Percentiles rank a stretch among this genome's conserved stretches.
Evolutionary conservation across 257 asterid genomes (phyloP).

Genomic region (Scutellaria galericulata): DNA sequence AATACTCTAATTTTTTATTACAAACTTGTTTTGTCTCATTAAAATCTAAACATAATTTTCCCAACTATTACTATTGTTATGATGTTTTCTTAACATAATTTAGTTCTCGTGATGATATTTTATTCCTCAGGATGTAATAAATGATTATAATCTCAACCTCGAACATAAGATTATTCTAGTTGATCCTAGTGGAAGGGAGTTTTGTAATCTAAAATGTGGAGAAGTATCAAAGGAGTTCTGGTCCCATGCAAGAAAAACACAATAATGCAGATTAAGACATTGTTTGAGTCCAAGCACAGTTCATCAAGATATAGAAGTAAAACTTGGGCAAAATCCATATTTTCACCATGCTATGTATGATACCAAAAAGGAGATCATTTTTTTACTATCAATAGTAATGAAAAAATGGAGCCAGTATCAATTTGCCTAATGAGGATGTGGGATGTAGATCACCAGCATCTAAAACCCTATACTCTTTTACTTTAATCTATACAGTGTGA

Average conservation of each 20-base stretch:
- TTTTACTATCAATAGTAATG: constrained; percentile 1
- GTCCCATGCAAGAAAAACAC: background rate
- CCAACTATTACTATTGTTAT: too few species aligned
- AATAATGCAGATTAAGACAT: background rate
- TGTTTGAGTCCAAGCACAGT: background rate
- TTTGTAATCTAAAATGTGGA: too few species aligned
- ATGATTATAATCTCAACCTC: too few species aligned
- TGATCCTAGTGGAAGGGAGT: too few species aligned
- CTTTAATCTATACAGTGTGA: constrained; percentile 57
- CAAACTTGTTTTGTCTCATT: too few species aligned
- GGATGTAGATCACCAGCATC: constrained; percentile 36
- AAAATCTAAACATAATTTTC: too few species aligned
- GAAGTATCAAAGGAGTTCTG: background rate
- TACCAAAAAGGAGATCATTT: constrained; percentile 3
- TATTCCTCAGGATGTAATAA: too few species aligned
- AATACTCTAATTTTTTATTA: too few species aligned
- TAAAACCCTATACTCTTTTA: constrained; percentile 17
- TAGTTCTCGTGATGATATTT: too few species aligned
- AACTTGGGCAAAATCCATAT: background rate
- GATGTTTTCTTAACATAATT: too few species aligned
- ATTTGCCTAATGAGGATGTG: constrained; percentile 25
- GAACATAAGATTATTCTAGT: too few species aligned
- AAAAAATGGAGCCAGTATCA: constrained; percentile 35
- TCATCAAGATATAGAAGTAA: background rate
- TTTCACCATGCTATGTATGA: background rate